Conservation (phyloP, 208 protist species). For the Trichomonas tenax region DNA sequence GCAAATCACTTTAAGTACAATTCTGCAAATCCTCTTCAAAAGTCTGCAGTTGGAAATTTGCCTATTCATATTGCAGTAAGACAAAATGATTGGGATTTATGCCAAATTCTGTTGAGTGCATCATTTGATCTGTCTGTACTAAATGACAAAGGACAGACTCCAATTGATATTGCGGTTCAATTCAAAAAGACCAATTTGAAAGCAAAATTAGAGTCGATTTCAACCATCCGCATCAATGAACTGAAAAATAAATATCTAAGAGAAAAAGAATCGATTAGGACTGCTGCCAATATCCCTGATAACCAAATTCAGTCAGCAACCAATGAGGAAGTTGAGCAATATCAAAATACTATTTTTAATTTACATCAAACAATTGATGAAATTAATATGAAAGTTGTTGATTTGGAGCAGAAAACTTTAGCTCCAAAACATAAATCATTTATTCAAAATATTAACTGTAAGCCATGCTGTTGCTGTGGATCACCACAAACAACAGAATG, state of each 20-base stretch:
- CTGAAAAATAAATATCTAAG: background rate
- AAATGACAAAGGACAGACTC: background rate
- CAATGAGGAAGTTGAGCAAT: background rate
- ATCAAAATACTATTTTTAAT: background rate
- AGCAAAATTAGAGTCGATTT: background rate
- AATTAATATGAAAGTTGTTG: background rate
- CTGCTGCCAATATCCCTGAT: no score
- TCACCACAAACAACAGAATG: background rate
- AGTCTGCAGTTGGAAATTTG: background rate
- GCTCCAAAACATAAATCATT: background rate
- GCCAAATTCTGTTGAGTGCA: background rate
- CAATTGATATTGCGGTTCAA: background rate
- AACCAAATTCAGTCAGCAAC: no score
- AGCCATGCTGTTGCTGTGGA: background rate
- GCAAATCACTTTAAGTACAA: background rate
- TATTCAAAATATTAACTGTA: background rate
- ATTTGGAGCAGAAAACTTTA: background rate
- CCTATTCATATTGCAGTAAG: background rate
- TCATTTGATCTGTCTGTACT: background rate
- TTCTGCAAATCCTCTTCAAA: background rate
- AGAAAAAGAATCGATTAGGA: no score
- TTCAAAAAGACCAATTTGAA: background rate
- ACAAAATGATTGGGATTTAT: background rate
- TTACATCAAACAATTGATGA: background rate
- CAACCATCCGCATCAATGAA: background rate